A percentile compares a stretch with the other conserved stretches of the same genome.
Conservation (phyloP, 306 rosid species). For the Betula pendula region DNA sequence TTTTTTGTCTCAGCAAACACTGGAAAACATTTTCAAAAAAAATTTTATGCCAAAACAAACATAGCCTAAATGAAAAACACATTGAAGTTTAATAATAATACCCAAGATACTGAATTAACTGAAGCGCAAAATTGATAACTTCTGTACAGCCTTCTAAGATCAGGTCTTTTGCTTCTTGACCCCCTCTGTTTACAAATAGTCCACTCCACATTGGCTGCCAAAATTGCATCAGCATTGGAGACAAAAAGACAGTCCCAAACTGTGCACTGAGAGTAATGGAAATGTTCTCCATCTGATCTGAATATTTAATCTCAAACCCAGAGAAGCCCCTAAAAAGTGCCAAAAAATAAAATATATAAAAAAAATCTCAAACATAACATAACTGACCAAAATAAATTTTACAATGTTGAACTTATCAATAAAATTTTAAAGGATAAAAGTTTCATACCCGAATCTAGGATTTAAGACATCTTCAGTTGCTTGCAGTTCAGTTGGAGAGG, state of each 20-base stretch:
- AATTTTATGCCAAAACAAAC: too few relatives aligned
- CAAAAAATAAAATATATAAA: too few relatives aligned
- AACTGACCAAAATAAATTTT: not conserved
- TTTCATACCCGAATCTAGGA: conserved; percentile 72
- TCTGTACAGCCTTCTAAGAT: conserved; percentile 63
- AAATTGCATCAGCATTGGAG: conserved; percentile 71
- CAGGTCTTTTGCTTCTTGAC: conserved; percentile 48
- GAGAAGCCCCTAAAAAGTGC: conserved; percentile 59
- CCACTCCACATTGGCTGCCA: conserved; percentile 56
- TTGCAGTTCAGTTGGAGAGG: conserved; percentile 68
- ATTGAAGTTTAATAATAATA: conserved; percentile 21
- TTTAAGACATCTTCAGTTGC: conserved; percentile 75
- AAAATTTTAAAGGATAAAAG: not conserved
- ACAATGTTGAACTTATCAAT: not conserved
- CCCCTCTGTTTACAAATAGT: conserved; percentile 39
- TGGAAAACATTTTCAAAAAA: too few relatives aligned
- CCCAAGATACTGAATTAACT: conserved; percentile 84
- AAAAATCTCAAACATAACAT: not conserved
- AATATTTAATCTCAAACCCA: conserved; percentile 75
- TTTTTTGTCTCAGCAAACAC: too few relatives aligned
- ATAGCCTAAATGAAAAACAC: not conserved
- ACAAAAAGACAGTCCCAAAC: conserved; percentile 59
- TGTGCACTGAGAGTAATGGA: conserved; percentile 61
- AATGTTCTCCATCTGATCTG: conserved; percentile 65
- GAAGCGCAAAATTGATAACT: conserved; percentile 68